Evolutionary conservation across 208 protist species (phyloP), one percentile per base, ranked within the genome.

Genomic region (Crithidia acanthocephali): DNA sequence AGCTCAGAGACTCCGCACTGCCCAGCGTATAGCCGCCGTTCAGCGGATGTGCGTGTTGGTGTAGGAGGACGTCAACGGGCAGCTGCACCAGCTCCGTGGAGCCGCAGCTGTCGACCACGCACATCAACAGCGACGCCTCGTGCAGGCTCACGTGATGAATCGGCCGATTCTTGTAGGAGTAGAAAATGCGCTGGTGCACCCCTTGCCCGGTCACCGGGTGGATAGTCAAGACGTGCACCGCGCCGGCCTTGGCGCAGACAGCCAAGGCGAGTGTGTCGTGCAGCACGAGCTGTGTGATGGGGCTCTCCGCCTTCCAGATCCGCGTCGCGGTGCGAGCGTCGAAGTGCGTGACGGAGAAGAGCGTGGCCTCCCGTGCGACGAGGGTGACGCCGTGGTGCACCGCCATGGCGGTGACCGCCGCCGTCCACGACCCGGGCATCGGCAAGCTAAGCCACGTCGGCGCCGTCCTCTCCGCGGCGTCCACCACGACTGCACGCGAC

Each of bases 31-130:
- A 63, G 32, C 74, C 50, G 30, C 57, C 57, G 15, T 30, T 27
- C 27, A 71, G 27, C 25, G 62, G 69, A 15, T 27, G 51, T 27
- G 32, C 27, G 44, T 57, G 47, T 27, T 44, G 48, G 2, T 48
- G 59, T 27, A 68, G 56, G 2, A 68, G 20, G 20, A 62, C 68
- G 42, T 67, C 70, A 15, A 55, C 37, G 15, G 86, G 84, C 64
- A 90, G 73, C 67, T 74, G 60, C 15, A 85, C 84, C 16, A 94
- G 76, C 74, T 94, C 89, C 23, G 87, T 85, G 15, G 70, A 76
- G 18, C 86, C 86, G 47, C 66, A 83, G 25, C 65, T 52, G 56
- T 84, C 80, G 28, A 92, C 89, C n/a, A 94, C 65, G 18, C 76
- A 76, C 73, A 94, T 73, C 30, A 86, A 55, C 35, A 70, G 60